phyloP scores from a whole-genome alignment of 2,329 filamentous ascomycete genomes.

The Endothia cerciana region DNA sequence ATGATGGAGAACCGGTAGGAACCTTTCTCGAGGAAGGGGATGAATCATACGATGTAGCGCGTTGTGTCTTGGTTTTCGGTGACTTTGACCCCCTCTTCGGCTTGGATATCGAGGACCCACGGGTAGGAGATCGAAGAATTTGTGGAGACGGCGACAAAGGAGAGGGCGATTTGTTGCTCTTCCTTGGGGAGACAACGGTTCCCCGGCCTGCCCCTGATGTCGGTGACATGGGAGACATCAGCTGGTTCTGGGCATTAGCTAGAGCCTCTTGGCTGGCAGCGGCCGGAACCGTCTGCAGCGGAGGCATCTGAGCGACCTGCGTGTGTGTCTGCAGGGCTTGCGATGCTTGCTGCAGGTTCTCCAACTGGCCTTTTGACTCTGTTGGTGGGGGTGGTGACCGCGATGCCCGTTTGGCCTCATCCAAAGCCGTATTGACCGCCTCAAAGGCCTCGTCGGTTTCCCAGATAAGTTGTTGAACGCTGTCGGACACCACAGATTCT shows the following conservation, averaged over 20 bases:
- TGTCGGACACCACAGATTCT: slow-evolving; percentile 38
- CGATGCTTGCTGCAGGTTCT: slow-evolving; percentile 23
- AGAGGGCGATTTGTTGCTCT: slow-evolving; percentile 10
- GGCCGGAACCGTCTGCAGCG: slow-evolving; percentile 15
- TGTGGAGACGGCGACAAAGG: slow-evolving; percentile 17
- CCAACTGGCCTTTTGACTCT: slow-evolving; percentile 13
- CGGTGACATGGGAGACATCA: slow-evolving; percentile 24
- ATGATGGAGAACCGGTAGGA: neutral
- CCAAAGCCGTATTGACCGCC: slow-evolving; percentile 47
- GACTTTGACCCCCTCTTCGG: slow-evolving; percentile 23
- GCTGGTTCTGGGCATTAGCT: slow-evolving; percentile 6
- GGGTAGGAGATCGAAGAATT: slow-evolving; percentile 21
- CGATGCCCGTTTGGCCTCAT: slow-evolving; percentile 41
- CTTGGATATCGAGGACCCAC: slow-evolving; percentile 22
- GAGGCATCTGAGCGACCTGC: slow-evolving; percentile 9
- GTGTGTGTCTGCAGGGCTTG: slow-evolving; percentile 17
- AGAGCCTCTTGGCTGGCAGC: neutral
- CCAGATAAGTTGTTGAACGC: slow-evolving; percentile 50
- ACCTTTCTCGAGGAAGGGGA: slow-evolving; percentile 9
- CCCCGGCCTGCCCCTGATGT: slow-evolving; percentile 20
- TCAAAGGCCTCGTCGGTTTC: slow-evolving; percentile 57
- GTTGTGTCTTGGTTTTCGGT: slow-evolving; percentile 17
- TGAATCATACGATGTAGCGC: slow-evolving; percentile 11
- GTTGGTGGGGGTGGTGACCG: slow-evolving; percentile 26
- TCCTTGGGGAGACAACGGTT: slow-evolving; percentile 17